Evolutionary conservation across 306 rosid genomes (phyloP).

Genomic region (Betula pendula): DNA sequence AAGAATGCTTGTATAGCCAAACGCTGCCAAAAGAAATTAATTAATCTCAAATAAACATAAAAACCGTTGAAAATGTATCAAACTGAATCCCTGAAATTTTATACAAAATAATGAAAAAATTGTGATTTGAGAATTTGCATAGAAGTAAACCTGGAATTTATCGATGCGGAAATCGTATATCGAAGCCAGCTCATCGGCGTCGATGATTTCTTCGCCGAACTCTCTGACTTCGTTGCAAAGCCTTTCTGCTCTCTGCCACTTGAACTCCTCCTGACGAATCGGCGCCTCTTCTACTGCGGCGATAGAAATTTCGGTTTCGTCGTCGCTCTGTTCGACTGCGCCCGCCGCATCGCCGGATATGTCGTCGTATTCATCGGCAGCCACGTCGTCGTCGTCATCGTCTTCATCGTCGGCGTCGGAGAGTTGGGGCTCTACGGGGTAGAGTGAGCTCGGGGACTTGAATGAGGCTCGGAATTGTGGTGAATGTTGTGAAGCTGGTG

Average conservation of each 20-base stretch:
- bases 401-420: conserved; percentile 61
- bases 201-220: conserved; percentile 77
- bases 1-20: conserved; percentile 84
- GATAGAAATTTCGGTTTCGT: conserved; percentile 38
- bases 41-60: not conserved
- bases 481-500: conserved; percentile 19
- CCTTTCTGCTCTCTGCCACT: conserved; percentile 94
- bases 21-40: conserved; percentile 42
- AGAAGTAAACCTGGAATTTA: conserved; percentile 69
- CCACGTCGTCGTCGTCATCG: conserved; percentile 52
- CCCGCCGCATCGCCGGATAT: conserved; percentile 45
- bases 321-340: conserved; percentile 50
- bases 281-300: conserved; percentile 23
- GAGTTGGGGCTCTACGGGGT: conserved; percentile 40
- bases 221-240: conserved; percentile 62
- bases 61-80: not conserved
- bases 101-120: not conserved
- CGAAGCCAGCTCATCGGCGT: conserved; percentile 74
- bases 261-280: conserved; percentile 44
- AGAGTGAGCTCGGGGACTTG: conserved; percentile 46
- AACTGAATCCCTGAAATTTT: too few relatives aligned
- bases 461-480: conserved; percentile 42
- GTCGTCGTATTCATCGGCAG: conserved; percentile 75
- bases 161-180: conserved; percentile 85
- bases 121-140: not conserved